These are phyloP conservation scores for Colletotrichum filicis DNA, from an alignment of 2,329 filamentous ascomycete species.

Conservation along the genomic window DNA sequence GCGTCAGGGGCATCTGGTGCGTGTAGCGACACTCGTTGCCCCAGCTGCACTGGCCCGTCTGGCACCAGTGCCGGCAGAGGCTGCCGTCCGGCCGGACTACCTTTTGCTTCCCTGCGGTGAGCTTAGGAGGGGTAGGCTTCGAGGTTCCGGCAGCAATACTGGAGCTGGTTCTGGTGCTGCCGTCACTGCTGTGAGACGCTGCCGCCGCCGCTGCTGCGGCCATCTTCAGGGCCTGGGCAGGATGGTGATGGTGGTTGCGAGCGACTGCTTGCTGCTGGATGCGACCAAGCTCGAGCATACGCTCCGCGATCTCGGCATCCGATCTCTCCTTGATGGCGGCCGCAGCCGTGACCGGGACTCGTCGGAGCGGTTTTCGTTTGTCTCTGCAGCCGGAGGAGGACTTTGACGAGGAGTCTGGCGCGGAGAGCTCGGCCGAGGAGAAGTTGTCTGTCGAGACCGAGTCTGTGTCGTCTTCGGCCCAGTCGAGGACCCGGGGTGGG, in stretches of 20 bases:
- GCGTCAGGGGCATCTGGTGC: constrained; percentile 59
- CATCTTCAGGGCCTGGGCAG: not conserved
- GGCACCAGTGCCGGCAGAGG: constrained; percentile 61
- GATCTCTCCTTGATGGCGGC: constrained; percentile 1
- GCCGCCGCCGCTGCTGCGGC: no score
- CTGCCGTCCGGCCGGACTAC: constrained; percentile 20
- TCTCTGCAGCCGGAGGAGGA: not conserved
- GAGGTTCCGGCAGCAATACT: not conserved
- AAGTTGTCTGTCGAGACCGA: constrained; percentile 29
- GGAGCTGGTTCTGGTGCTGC: no score
- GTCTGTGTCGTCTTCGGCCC: constrained; percentile 32
- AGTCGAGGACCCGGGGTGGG: constrained; percentile 20
- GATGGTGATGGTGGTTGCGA: not conserved
- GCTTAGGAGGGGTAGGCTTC: not conserved
- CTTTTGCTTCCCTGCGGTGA: constrained; percentile 6
- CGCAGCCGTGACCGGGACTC: not conserved
- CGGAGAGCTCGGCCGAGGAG: constrained; percentile 15
- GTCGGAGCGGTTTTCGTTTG: not conserved
- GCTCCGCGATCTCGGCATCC: constrained; percentile 4
- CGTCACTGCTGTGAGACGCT: no score
- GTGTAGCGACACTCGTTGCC: constrained; percentile 53
- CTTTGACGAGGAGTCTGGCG: constrained; percentile 5
- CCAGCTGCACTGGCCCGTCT: constrained; percentile 58
- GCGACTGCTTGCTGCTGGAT: not conserved
- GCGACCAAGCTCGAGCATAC: constrained; percentile 20